Conservation (phyloP, 306 rosid species). For the Hippophae gyantsensis region DNA sequence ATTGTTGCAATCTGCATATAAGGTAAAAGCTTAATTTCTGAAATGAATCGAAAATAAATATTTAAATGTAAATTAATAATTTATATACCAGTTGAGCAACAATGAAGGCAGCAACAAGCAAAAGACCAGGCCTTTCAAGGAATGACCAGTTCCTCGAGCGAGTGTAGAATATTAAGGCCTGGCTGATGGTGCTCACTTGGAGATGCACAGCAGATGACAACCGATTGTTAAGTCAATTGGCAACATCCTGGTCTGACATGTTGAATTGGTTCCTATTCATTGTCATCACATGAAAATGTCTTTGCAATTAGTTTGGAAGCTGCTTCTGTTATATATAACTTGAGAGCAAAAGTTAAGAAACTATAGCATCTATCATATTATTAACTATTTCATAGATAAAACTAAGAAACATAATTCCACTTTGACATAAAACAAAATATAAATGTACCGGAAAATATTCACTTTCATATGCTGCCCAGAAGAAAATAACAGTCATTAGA, state of each 20-base stretch:
- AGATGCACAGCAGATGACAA: conserved; percentile 59
- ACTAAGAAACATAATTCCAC: no score
- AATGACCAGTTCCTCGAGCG: conserved; percentile 70
- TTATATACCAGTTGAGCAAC: conserved; percentile 53
- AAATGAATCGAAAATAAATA: not conserved
- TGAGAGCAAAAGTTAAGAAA: no score
- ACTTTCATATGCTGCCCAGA: no score
- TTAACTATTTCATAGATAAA: no score
- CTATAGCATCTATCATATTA: no score
- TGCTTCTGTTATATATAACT: not conserved
- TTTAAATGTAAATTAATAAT: no score
- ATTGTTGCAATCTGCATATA: conserved; percentile 49
- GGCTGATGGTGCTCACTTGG: conserved; percentile 66
- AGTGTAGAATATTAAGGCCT: conserved; percentile 64
- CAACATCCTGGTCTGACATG: not conserved
- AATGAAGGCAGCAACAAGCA: conserved; percentile 49
- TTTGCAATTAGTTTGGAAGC: conserved; percentile 21
- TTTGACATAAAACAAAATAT: no score
- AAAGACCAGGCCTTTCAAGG: conserved; percentile 51
- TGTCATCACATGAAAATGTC: conserved; percentile 28
- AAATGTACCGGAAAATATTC: no score
- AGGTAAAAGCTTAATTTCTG: not conserved
- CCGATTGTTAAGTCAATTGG: conserved; percentile 14
- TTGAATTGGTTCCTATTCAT: conserved; percentile 12
- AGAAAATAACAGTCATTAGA: no score